phyloP scores from a whole-genome alignment of 2,329 filamentous ascomycete species.

The Xylaria polymorpha region DNA sequence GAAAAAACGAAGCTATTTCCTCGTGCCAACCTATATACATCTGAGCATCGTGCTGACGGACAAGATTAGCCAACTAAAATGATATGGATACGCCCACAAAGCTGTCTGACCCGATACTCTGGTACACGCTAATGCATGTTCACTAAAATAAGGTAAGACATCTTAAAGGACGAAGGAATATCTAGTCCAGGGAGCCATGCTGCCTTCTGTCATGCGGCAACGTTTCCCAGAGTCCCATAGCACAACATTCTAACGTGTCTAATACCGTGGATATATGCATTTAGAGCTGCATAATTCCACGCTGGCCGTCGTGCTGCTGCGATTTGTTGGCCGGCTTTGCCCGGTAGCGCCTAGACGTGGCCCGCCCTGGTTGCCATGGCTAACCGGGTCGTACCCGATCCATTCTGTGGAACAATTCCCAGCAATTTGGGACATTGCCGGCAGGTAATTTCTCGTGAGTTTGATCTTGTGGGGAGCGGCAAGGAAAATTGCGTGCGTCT shows the following conservation, averaged over 20 bases:
- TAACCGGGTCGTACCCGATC: conserved; percentile 21
- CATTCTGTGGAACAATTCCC: conserved; percentile 41
- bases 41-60: conserved; percentile 24
- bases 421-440: conserved; percentile 41
- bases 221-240: conserved; percentile 12
- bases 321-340: conserved; percentile 8
- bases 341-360: conserved; percentile 10
- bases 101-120: conserved; percentile 50
- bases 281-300: conserved; percentile 10
- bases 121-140: conserved; percentile 53
- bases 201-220: conserved; percentile 26
- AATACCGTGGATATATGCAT: neutral
- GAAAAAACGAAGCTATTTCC: conserved; percentile 17
- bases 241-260: conserved; percentile 16
- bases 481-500: conserved; percentile 49
- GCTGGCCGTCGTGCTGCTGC: conserved; percentile 7
- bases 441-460: conserved; percentile 33
- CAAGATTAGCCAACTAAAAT: conserved; percentile 27
- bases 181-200: conserved; percentile 31
- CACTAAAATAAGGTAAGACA: conserved; percentile 50
- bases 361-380: conserved; percentile 8
- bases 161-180: conserved; percentile 38
- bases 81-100: conserved; percentile 45
- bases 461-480: conserved; percentile 41
- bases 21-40: conserved; percentile 1